Conservation (phyloP, 208 protist genomes). For the Trypanosoma avium region DNA sequence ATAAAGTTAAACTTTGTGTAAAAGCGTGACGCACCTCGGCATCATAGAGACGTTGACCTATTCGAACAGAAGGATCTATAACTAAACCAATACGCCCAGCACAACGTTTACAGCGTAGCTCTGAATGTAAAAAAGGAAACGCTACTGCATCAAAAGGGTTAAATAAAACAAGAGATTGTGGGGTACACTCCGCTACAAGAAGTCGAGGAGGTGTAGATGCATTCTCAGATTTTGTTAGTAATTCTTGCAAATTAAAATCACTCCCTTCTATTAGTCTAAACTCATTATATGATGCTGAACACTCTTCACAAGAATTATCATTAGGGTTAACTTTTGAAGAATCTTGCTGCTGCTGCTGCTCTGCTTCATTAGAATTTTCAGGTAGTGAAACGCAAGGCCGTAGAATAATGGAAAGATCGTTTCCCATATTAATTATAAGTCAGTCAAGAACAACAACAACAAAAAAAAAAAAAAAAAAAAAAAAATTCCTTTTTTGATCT, state of each 20-base stretch:
- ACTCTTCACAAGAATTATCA: background rate
- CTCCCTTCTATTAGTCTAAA: constrained; percentile 32
- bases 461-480: constrained; percentile 6
- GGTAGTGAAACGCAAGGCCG: constrained; percentile 36
- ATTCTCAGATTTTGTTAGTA: background rate
- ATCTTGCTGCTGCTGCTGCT: background rate
- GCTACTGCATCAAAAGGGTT: background rate
- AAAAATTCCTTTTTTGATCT: background rate
- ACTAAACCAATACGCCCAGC: constrained; percentile 28
- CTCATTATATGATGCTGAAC: constrained; percentile 28
- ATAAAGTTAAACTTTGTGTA: constrained; percentile 28
- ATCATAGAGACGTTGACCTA: constrained; percentile 34
- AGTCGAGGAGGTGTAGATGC: background rate
- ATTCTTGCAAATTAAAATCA: constrained; percentile 10
- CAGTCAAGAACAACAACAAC: too few species aligned
- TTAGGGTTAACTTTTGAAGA: background rate
- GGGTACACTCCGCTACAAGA: constrained; percentile 16
- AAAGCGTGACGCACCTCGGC: constrained; percentile 31
- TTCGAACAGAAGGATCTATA: constrained; percentile 37
- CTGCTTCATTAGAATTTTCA: constrained; percentile 5
- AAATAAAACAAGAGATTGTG: background rate
- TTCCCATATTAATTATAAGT: constrained; percentile 31
- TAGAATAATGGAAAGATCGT: constrained; percentile 46
- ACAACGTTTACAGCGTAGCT: constrained; percentile 14
- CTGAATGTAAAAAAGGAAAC: constrained; percentile 6